phyloP scores from a whole-genome alignment of 2,329 filamentous ascomycete species.

The Fusarium lyarnte region DNA sequence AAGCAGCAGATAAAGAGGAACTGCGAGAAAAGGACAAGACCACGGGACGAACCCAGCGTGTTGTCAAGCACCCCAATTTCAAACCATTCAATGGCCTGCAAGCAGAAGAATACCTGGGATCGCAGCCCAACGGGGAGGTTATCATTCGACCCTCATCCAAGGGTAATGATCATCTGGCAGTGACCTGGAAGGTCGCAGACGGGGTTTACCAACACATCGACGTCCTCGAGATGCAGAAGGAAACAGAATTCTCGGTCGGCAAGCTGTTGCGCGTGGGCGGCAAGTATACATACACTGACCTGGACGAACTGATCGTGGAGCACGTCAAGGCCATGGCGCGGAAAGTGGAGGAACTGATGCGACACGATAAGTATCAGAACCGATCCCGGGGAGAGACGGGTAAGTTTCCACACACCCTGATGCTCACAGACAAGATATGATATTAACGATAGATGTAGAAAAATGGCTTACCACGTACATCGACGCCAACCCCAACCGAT shows the following conservation, averaged over 20 bases:
- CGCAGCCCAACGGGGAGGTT: conserved; percentile 85
- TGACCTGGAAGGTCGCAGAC: conserved; percentile 98
- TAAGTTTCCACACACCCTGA: conserved; percentile 61
- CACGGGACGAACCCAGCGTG: conserved; percentile 86
- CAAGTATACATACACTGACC: conserved; percentile 92
- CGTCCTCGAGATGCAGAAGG: conserved; percentile 95
- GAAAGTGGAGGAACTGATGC: conserved; percentile 96
- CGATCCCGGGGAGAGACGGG: conserved; percentile 83
- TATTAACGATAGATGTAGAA: conserved; percentile 63
- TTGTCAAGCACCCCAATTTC: conserved; percentile 98
- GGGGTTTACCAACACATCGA: conserved; percentile 98
- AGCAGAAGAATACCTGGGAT: conserved; percentile 91
- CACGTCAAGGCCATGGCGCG: conserved; percentile 98
- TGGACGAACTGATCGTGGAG: conserved; percentile 96
- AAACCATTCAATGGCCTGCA: conserved; percentile 90
- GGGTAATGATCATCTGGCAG: conserved; percentile 91
- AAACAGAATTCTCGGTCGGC: conserved; percentile 95
- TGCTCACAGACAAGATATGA: not conserved
- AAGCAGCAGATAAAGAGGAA: conserved; percentile 83
- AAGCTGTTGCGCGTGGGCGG: conserved; percentile 84
- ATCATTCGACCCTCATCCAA: conserved; percentile 96
- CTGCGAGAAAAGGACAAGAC: conserved; percentile 86
- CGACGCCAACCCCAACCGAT: conserved; percentile 92
- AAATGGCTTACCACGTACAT: conserved; percentile 97
- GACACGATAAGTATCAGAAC: conserved; percentile 91